Base-by-base conservation (phyloP, 768 basidiomycete species). In the Pulveroboletus sp. region DNA sequence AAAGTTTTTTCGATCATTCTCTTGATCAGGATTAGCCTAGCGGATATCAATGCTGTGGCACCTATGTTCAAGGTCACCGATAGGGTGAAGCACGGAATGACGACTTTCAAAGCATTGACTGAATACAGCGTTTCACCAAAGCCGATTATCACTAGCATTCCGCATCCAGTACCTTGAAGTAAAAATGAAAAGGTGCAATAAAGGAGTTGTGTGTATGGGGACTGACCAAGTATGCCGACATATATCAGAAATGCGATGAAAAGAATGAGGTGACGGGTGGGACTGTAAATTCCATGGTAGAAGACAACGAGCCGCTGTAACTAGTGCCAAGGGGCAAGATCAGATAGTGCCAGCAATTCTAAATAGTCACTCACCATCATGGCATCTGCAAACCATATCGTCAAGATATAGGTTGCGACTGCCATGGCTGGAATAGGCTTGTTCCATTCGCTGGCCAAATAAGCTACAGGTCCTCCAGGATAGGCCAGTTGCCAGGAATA, bases 371-470 rank as follows among this genome's bases (percentile, higher is more conserved):
- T 27, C 33, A 42, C 47, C 23, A 48, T 24, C 14, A 48, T 17
- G 24, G 33, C 40, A 16, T 48, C 47, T 10, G 47, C 33, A 7
- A 41, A 20, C 47, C 47, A 48, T 17, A 36, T 48, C 19, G 40
- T 42, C 24, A 36, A 16, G 17, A n/a, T 13, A 12, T 21, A 41
- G 2, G 47, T 11, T 13, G 33, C 10, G 11, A 0, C 13, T 4
- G 33, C 17, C 10, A 48, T 24, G 2, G 25, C 16, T 8, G 47
- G 33, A 21, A 48, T 4, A 7, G 47, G 33, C 25, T 35, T 31
- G 47, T 36, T 48, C 47, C 47, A 48, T 29, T 8, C 5, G 7
- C 7, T 4, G 23, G 20, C 38, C 45, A 32, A 0, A 12, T 41
- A 41, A 3, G 16, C 17, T 25, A 2, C 10, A 21, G 40, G 47